Evolutionary conservation across 306 rosid genomes (phyloP).

Genomic region (Potentilla sterilis): DNA sequence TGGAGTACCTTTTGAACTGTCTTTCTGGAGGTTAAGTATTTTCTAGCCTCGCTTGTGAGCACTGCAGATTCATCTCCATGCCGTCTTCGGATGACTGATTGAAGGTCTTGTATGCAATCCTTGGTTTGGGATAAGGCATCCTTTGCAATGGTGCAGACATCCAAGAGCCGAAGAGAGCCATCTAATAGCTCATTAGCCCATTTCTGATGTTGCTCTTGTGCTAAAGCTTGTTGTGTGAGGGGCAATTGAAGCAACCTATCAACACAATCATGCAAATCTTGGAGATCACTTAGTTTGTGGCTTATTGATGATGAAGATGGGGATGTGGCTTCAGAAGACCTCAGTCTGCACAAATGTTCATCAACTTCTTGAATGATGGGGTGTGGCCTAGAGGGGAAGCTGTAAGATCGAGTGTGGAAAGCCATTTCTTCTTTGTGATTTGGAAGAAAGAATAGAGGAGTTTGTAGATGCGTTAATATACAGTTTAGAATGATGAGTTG

Average conservation of each 20-base stretch:
- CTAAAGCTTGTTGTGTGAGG: constrained; percentile 34
- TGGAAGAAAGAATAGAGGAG: not conserved
- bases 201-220: constrained; percentile 16
- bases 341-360: constrained; percentile 32
- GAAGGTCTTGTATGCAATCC: constrained; percentile 21
- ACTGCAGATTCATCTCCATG: constrained; percentile 1
- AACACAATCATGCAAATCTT: constrained; percentile 38
- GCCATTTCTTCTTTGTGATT: constrained; percentile 10
- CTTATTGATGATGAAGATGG: constrained; percentile 20
- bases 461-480: not conserved
- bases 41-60: constrained; percentile 22
- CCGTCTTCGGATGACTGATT: constrained; percentile 25
- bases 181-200: constrained; percentile 31
- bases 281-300: constrained; percentile 32
- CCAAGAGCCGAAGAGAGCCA: constrained; percentile 34
- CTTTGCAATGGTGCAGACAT: constrained; percentile 28
- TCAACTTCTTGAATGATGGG: constrained; percentile 32
- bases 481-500: not conserved
- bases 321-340: constrained; percentile 17
- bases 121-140: constrained; percentile 32
- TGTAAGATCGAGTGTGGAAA: constrained; percentile 41
- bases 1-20: constrained; percentile 23
- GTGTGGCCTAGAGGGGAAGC: constrained; percentile 44
- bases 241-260: constrained; percentile 37
- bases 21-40: constrained; percentile 28